phyloP scores from a whole-genome alignment of 495 filamentous ascomycete species.

The Cercophora sp. region DNA sequence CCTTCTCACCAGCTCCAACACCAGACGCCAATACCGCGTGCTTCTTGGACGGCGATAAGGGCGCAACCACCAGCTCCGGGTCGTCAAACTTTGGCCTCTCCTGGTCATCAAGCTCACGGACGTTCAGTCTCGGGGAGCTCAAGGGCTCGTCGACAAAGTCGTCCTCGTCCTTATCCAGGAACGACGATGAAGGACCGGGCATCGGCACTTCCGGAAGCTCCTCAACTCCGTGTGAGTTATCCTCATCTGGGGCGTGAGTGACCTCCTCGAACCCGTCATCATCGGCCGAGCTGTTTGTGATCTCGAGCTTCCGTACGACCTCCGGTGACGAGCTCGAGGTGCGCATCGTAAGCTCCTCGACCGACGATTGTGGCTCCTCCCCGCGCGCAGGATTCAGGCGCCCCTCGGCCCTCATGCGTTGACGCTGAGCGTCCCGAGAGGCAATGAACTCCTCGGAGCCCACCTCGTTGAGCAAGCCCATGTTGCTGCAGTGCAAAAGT shows the following conservation, averaged over 20 bases:
- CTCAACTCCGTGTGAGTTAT: constrained; percentile 48
- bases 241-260: constrained; percentile 63
- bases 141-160: constrained; percentile 70
- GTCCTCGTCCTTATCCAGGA: constrained; percentile 55
- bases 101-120: constrained; percentile 31
- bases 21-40: too few relatives aligned
- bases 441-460: constrained; percentile 86
- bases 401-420: constrained; percentile 69
- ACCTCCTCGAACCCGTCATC: constrained; percentile 97
- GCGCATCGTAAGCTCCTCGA: constrained; percentile 43
- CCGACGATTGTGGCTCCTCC: constrained; percentile 33
- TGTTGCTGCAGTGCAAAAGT: constrained; percentile 96
- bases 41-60: constrained; percentile 48
- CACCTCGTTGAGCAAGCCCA: constrained; percentile 90
- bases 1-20: not conserved
- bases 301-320: constrained; percentile 56
- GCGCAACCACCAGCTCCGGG: constrained; percentile 43
- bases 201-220: constrained; percentile 43
- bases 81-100: constrained; percentile 38
- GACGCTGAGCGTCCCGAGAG: constrained; percentile 75
- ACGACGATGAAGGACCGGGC: constrained; percentile 31
- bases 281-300: constrained; percentile 68
- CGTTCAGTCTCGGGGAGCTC: constrained; percentile 51
- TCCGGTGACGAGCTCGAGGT: constrained; percentile 46
- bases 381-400: constrained; percentile 38